Conservation (phyloP, 2,329 filamentous ascomycete genomes). For the Fusarium mangiferae region DNA sequence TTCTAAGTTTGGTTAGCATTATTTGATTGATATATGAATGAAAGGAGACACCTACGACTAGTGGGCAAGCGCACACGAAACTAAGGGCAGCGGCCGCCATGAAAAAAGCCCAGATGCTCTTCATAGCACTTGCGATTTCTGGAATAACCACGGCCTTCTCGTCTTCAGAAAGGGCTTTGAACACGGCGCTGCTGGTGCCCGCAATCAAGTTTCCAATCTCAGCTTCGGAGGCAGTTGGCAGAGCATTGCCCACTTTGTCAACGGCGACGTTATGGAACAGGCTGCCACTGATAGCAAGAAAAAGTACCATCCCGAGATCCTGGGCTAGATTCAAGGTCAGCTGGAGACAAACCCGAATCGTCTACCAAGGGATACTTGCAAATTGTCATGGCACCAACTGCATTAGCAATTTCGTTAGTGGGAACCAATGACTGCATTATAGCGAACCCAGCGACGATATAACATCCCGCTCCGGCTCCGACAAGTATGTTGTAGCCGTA, state of each 20-base stretch:
- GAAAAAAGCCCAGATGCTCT: background rate
- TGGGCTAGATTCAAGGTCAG: background rate
- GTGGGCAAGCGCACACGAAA: background rate
- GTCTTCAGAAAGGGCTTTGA: background rate
- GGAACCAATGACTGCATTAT: background rate
- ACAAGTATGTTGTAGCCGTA: background rate
- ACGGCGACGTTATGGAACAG: background rate
- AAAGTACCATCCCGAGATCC: slow-evolving; percentile 1
- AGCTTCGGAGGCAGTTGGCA: background rate
- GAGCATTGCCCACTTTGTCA: background rate
- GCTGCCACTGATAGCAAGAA: background rate
- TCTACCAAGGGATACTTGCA: background rate
- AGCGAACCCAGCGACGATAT: background rate
- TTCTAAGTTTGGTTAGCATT: accelerated
- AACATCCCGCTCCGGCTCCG: background rate
- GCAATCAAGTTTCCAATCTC: background rate
- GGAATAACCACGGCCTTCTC: background rate
- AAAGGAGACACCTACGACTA: background rate
- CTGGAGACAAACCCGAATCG: accelerated
- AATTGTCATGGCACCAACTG: background rate
- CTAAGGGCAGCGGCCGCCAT: background rate
- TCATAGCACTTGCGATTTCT: background rate
- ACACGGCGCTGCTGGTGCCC: background rate
- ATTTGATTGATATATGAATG: accelerated
- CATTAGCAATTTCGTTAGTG: background rate